phyloP scores from a whole-genome alignment of 495 filamentous ascomycete species.

The Rostrohypoxylon terebratum region DNA sequence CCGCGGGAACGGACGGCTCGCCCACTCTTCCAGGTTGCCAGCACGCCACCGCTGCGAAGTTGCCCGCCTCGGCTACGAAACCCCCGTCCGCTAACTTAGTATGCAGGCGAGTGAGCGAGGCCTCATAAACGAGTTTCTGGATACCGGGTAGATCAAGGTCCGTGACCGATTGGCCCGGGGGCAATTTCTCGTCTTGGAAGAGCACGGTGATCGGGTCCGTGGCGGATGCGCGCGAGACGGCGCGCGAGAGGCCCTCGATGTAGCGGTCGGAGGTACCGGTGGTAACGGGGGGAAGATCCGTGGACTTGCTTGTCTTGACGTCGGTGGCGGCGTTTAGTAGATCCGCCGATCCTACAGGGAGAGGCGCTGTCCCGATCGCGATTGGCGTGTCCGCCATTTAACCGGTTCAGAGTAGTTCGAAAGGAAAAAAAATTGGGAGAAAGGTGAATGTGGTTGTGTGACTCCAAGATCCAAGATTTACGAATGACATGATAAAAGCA shows the following conservation, averaged over 20 bases:
- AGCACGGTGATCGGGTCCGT: slow-evolving; percentile 18
- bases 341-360: slow-evolving; percentile 6
- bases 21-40: slow-evolving; percentile 19
- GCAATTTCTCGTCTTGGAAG: slow-evolving; percentile 26
- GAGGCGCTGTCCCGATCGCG: background rate
- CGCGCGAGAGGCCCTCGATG: slow-evolving; percentile 18
- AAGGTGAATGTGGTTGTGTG: background rate
- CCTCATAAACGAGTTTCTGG: slow-evolving; percentile 7
- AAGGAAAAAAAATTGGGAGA: background rate
- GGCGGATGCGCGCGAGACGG: slow-evolving; percentile 24
- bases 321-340: background rate
- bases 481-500: background rate
- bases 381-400: slow-evolving; percentile 30
- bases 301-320: background rate
- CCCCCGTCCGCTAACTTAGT: slow-evolving; percentile 16
- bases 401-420: background rate
- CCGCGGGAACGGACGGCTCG: background rate
- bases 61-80: slow-evolving; percentile 23
- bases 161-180: background rate
- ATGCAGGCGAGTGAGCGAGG: background rate
- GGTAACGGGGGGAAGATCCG: slow-evolving; percentile 23
- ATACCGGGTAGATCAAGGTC: slow-evolving; percentile 11
- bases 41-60: slow-evolving; percentile 32
- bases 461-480: no score
- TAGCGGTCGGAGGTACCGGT: slow-evolving; percentile 32